Conservation (phyloP, 805 yeast species). For the Vanderwaltozyma polyspora region DNA sequence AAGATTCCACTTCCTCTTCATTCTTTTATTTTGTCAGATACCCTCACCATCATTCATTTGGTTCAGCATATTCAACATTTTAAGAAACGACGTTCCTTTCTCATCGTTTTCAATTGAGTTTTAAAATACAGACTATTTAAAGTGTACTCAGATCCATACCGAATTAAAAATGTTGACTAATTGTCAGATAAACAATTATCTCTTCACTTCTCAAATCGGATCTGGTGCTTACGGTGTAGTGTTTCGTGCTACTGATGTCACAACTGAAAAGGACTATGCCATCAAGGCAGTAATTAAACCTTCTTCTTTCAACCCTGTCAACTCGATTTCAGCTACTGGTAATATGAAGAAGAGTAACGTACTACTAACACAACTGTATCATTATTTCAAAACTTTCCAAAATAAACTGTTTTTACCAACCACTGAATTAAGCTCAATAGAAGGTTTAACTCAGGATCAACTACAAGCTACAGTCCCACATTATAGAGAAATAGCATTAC, state of each 20-base stretch:
- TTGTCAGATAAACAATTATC: conserved; percentile 21
- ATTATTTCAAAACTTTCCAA: conserved; percentile 7
- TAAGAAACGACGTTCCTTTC: too few species aligned
- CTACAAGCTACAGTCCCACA: conserved; percentile 18
- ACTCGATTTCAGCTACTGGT: conserved; percentile 4
- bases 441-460: conserved; percentile 6
- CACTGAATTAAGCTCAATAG: conserved; percentile 21
- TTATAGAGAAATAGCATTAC: conserved; percentile 62
- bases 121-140: too few species aligned
- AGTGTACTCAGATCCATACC: too few species aligned
- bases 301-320: conserved; percentile 23
- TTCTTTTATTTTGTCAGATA: too few species aligned
- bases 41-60: too few species aligned
- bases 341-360: conserved; percentile 4
- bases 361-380: conserved; percentile 3
- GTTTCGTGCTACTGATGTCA: conserved; percentile 51
- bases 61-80: too few species aligned
- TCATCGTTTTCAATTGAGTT: too few species aligned
- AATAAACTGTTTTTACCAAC: conserved; percentile 21
- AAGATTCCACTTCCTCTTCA: too few species aligned
- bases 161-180: conserved; percentile 5
- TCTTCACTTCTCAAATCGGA: conserved; percentile 33
- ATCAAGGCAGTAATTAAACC: conserved; percentile 57
- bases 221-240: conserved; percentile 83
- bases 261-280: conserved; percentile 45